phyloP scores from a whole-genome alignment of 768 basidiomycete species.

The Amanita fuliginea region DNA sequence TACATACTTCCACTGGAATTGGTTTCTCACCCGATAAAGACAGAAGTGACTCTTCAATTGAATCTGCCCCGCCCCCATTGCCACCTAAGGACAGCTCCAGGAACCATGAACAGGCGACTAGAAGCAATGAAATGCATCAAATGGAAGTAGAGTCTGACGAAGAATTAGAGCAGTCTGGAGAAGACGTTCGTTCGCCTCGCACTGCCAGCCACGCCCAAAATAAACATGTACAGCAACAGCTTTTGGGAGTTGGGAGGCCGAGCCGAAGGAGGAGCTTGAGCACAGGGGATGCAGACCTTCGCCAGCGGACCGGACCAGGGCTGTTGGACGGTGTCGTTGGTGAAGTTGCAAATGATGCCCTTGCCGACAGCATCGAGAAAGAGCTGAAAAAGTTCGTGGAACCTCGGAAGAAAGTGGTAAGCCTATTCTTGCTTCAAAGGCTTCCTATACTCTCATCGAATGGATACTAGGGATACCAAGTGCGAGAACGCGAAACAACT shows the following conservation, averaged over 20 bases:
- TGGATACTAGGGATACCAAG: conserved; percentile 56
- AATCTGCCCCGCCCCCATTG: conserved; percentile 31
- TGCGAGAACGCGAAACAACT: conserved; percentile 64
- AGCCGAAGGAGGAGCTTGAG: conserved; percentile 65
- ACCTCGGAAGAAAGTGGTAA: conserved; percentile 31
- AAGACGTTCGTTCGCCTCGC: conserved; percentile 15
- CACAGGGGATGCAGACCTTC: conserved; percentile 57
- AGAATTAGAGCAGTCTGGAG: conserved; percentile 26
- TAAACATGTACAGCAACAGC: conserved; percentile 13
- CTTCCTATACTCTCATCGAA: not conserved
- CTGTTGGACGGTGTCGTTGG: conserved; percentile 28
- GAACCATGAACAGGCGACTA: conserved; percentile 52
- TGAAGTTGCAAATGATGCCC: conserved; percentile 30
- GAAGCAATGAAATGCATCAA: conserved; percentile 52
- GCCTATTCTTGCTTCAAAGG: conserved; percentile 12
- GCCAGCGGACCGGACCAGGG: conserved; percentile 21
- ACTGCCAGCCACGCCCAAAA: conserved; percentile 3
- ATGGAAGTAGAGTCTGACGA: conserved; percentile 21
- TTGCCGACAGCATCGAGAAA: conserved; percentile 62
- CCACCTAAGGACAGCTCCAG: conserved; percentile 60
- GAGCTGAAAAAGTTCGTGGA: conserved; percentile 59
- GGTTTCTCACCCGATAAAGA: conserved; percentile 22
- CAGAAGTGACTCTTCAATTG: conserved; percentile 30
- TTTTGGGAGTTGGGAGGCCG: conserved; percentile 35
- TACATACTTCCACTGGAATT: conserved; percentile 7